Base-by-base conservation (phyloP, 1,284 basidiomycete species). In the Neonothopanus nambi region DNA sequence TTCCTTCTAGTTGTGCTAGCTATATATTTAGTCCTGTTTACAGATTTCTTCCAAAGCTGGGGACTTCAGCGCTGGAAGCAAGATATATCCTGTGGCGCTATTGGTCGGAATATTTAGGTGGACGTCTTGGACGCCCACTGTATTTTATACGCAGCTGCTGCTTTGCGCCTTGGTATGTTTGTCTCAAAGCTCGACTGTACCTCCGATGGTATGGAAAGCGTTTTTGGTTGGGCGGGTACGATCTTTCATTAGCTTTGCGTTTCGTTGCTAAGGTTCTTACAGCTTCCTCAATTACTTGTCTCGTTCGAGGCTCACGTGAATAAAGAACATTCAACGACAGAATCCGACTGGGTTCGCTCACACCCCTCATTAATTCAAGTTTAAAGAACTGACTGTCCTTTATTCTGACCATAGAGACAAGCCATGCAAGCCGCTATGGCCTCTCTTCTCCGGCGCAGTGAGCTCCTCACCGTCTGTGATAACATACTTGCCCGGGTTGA, bases 161-260 rank as follows among this genome's bases (percentile, higher is more conserved):
- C 68, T 83, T 20, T 76, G 85, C 3, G 80, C 84, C 7, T 69
- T 87, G 50, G 77, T 76, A 6, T 86, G 81, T 59, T 69, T 90
- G 30, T 73, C 80, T 1, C 82, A 88, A 63, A 77, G 74, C 51
- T 62, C 70, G 20, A 65, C 61, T 5, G 64, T 62, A 18, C 67
- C 72, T 2, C 68, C 74, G 20, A 67, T 71, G 21, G 61, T 89
- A 23, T 91, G 87, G 88, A 80, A 79, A 59, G 76, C 82, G 6
- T 89, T 91, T 61, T 74, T 88, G n/a, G 68, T 87, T 46, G 84
- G 87, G 37, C 76, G 89, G 50, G 89, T 91, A 68, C 62, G 77
- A 48, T 40, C 39, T 53, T 39, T 45, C 58, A 54, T 52, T 15
- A 43, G 36, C 26, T 41, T 15, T 17, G 7, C n/a, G 21, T 60